Evolutionary conservation across 2,329 filamentous ascomycete species (phyloP), one percentile per base, ranked within the genome.

Genomic region (Coniochaeta sp.): DNA sequence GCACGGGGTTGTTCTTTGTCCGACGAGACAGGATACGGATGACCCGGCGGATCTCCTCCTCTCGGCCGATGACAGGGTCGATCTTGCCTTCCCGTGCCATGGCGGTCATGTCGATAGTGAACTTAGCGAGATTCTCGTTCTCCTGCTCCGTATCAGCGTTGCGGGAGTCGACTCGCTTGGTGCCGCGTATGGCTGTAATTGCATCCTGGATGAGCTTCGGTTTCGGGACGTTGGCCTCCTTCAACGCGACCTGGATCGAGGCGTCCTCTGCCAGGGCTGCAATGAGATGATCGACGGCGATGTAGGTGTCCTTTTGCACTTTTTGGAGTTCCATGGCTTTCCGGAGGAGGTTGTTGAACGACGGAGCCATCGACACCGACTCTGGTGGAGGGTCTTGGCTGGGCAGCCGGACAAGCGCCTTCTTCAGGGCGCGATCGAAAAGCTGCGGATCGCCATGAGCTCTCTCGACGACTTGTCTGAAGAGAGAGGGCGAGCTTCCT

Each of bases 1-100:
- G 84, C 56, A 98, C 93, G 1, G 95, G 95, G 75, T 99, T 99
- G 81, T 99, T 98, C 84, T 98, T 98, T 63, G 93, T 98, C 71
- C 93, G 85, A 72, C 95, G 84, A 38, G 92, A 96, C 63, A 98
- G 79, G 65, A 98, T 98, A 61, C 93, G 88, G 66, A 98, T 86
- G 26, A 96, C 93, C 69, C 93, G 84, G 69, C 93, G 84, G 68
- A 97, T 97, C 74, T 98, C 95, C 71, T 97, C 93, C 73, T 98
- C 93, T 76, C 93, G 86, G 47, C 93, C 93, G 75, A 98, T 98
- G 73, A 98, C 93, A 2, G 93, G 93, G 72, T 98, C 93, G 61
- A 98, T 93, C 77, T 98, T 98, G 72, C 96, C 96, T 78, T 99
- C 95, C 72, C 93, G 84, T 62, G 95, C 95, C 87, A 97, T 88